These are phyloP conservation scores for Fusarium zealandicum DNA, from an alignment of 2,329 filamentous ascomycete species.

Conservation along the genomic window DNA sequence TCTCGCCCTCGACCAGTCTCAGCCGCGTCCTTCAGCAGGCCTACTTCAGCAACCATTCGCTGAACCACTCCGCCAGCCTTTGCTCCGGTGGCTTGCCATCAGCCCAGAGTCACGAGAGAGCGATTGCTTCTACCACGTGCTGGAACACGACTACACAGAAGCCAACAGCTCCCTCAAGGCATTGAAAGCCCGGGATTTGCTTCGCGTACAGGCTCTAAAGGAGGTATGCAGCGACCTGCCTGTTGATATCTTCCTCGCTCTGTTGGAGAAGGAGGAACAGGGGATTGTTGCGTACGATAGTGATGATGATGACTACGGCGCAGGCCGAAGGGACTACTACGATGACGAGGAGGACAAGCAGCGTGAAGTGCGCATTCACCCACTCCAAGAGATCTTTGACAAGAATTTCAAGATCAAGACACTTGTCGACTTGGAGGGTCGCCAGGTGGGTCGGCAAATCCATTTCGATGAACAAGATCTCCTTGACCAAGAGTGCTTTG, in stretches of 20 bases:
- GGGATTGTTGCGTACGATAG: slow-evolving; percentile 23
- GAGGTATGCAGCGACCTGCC: slow-evolving; percentile 35
- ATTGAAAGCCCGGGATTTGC: slow-evolving; percentile 42
- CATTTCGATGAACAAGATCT: slow-evolving; percentile 30
- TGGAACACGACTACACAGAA: slow-evolving; percentile 47
- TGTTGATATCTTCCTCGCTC: slow-evolving; percentile 45
- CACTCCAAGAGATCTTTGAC: slow-evolving; percentile 20
- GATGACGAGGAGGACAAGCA: too few species aligned
- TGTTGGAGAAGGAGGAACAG: slow-evolving; percentile 42
- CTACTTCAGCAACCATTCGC: slow-evolving; percentile 6
- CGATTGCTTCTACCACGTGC: slow-evolving; percentile 40
- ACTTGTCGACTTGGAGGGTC: slow-evolving; percentile 42
- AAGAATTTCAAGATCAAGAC: slow-evolving; percentile 25
- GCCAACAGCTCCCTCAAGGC: slow-evolving; percentile 40
- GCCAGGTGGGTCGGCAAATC: slow-evolving; percentile 21
- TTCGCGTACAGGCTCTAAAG: slow-evolving; percentile 37
- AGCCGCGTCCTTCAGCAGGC: slow-evolving; percentile 33
- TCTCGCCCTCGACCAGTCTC: slow-evolving; percentile 43
- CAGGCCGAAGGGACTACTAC: too few species aligned
- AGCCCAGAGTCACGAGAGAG: not conserved
- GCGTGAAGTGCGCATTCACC: slow-evolving; percentile 23
- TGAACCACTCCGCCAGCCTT: slow-evolving; percentile 22
- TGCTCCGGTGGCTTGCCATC: slow-evolving; percentile 41
- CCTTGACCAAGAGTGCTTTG: slow-evolving; percentile 36
- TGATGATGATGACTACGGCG: slow-evolving; percentile 9